Conservation (phyloP, 495 filamentous ascomycete genomes). For the Hypoxylon fragiforme region DNA sequence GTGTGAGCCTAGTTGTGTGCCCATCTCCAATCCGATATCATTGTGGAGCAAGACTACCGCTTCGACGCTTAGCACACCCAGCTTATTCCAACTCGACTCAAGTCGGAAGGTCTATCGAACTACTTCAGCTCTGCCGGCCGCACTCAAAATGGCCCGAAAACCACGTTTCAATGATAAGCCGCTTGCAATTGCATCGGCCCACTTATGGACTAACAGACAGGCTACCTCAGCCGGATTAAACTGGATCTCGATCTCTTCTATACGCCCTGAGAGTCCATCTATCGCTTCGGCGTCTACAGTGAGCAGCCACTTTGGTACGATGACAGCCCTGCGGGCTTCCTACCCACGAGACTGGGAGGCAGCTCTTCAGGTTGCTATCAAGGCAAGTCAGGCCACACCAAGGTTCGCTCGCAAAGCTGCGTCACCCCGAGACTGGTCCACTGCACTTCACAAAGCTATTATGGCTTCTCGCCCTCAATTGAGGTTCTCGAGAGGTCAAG, state of each 20-base stretch:
- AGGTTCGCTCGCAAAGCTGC: conserved; percentile 20
- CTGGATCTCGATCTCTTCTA: conserved; percentile 40
- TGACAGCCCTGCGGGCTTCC: conserved; percentile 24
- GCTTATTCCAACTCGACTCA: conserved; percentile 32
- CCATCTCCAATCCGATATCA: not conserved
- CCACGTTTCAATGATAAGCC: conserved; percentile 31
- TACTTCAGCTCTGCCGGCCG: conserved; percentile 36
- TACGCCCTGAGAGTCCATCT: conserved; percentile 18
- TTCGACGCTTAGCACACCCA: not conserved
- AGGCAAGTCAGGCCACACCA: conserved; percentile 13
- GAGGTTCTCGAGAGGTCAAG: conserved; percentile 24
- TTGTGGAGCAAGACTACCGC: conserved; percentile 17
- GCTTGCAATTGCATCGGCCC: conserved; percentile 35
- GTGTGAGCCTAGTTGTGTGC: not conserved
- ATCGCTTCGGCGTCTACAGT: conserved; percentile 14
- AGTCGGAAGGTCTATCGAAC: conserved; percentile 29
- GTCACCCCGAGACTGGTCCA: conserved; percentile 40
- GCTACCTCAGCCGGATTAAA: conserved; percentile 16
- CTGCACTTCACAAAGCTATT: conserved; percentile 41
- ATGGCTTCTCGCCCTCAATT: conserved; percentile 33
- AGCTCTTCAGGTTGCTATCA: conserved; percentile 18
- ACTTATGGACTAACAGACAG: conserved; percentile 37
- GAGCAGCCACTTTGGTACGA: conserved; percentile 32
- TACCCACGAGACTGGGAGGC: conserved; percentile 29
- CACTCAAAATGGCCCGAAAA: conserved; percentile 31